Conservation (phyloP, 2,329 filamentous ascomycete genomes). For the Diaporthe destruens region DNA sequence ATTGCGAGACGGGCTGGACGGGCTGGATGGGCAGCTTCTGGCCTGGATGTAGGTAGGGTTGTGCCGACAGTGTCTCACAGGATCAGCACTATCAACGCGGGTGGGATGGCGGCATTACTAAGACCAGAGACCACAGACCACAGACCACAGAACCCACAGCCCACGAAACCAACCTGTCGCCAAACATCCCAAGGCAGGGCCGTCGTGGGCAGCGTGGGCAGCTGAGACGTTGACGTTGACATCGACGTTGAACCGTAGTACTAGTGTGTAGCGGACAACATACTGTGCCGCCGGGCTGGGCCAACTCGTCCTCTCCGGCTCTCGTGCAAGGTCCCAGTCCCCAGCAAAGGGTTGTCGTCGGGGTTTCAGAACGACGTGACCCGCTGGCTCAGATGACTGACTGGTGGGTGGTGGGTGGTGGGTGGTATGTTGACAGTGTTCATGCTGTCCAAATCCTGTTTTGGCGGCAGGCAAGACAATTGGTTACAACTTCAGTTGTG, state of each 20-base stretch:
- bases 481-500: not conserved
- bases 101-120: conserved; percentile 39
- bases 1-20: conserved; percentile 26
- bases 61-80: conserved; percentile 39
- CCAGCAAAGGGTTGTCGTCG: conserved; percentile 14
- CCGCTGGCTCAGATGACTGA: conserved; percentile 26
- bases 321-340: conserved; percentile 19
- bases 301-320: not conserved
- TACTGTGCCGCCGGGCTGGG: not conserved
- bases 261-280: not conserved
- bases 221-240: conserved; percentile 12
- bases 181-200: not conserved
- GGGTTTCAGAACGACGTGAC: conserved; percentile 29
- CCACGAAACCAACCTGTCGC: no score
- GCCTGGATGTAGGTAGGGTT: conserved; percentile 34
- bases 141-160: conserved; percentile 2
- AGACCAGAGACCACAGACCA: conserved; percentile 26
- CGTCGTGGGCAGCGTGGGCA: conserved; percentile 9
- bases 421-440: conserved; percentile 33
- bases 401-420: conserved; percentile 1
- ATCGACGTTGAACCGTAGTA: not conserved
- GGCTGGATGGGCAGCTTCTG: conserved; percentile 6
- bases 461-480: conserved; percentile 29
- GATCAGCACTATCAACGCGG: conserved; percentile 39
- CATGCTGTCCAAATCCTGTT: conserved; percentile 32